Base-by-base conservation (phyloP, 116 monocot genomes). In the Zostera marina region DNA sequence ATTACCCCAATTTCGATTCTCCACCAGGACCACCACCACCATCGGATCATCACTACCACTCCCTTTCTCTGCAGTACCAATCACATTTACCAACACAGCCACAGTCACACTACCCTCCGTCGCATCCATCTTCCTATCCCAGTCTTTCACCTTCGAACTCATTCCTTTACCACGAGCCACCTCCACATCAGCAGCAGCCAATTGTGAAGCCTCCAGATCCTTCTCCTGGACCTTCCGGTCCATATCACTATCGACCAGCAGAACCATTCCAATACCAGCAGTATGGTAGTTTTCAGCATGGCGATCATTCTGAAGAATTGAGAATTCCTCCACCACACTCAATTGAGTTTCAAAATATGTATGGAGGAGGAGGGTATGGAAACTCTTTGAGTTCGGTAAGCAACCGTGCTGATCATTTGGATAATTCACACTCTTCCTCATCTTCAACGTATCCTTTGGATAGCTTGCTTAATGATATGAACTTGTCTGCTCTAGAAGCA, bases 41-140 rank as follows among this genome's bases (percentile, higher is more conserved):
- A 38, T 40, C n/a, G 17, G 9, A 61, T 56, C 41, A 38, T 26
- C 22, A n/a, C 21, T 22, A 66, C 55, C 61, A 73, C 21, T 73
- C 73, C 64, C 58, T 62, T 14, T 62, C 69, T 0, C 44, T 71
- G 21, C 68, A 54, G 32, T 73, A 77, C 61, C 81, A 68, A 0
- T 65, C 81, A 0, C 74, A 74, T 67, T 23, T 58, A 45, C 59
- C 7, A 8, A 7, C 25, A 32, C 32, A 32, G 5, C 59, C 43
- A 21, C 57, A 63, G 43, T 47, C 49, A 42, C 70, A 62, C 23
- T 70, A 72, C 64, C 81, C 76, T 4, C 67, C 81, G 0, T 67
- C 63, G 12, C 5, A 66, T 19, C 51, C 22, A 49, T 3, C 24
- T 7, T 17, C 46, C 42, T 26, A 57, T 56, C 46, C 15, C 25